Evolutionary conservation across 176 grass and related monocot species (phyloP), one percentile per base, ranked within the genome.

Genomic region (Oryza punctata): DNA sequence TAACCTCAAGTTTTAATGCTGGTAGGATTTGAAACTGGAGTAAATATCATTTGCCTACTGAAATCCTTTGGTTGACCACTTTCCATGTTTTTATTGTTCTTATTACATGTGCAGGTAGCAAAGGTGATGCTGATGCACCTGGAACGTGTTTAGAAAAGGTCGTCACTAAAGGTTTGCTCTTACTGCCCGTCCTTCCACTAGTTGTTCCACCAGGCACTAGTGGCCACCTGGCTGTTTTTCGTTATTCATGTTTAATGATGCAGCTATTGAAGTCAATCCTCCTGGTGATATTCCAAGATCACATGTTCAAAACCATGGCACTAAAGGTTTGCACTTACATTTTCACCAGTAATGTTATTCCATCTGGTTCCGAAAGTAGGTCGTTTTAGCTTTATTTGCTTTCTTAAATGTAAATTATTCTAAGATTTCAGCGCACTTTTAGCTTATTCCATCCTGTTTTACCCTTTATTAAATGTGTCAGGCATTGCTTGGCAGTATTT

Each of bases 31-130:
- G 29, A 46, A 45, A 9, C 16, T 81, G 21, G 28, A 54, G 21
- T 70, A 71, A 43, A 61, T 59, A 70, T 35, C 21, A 70, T 6
- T 43, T 57, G 26, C 30, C 66, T n/a, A 57, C 19, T 57, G 52
- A 57, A 61, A 61, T 54, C 3, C 14, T 44, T 60, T 63, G 80
- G 19, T n/a, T n/a, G 23, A 24, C 7, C 69, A 30, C 37, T 38
- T 67, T 2, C 12, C 65, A 23, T n/a, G 38, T 86, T 82, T 50
- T 68, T 49, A 80, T 23, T 79, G 41, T 87, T 76, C 54, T 63
- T 43, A 25, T 76, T 73, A 65, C 19, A 38, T 32, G 14, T 84
- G 84, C 80, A 90, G 89, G 19, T 76, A 69, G 38, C 69, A 69
- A 91, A 71, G 76, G 3, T 12, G 14, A 79, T 7, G 32, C 43